Evolutionary conservation across 441 rosid genomes (phyloP).

Genomic region (Gossypium schwendimanii): DNA sequence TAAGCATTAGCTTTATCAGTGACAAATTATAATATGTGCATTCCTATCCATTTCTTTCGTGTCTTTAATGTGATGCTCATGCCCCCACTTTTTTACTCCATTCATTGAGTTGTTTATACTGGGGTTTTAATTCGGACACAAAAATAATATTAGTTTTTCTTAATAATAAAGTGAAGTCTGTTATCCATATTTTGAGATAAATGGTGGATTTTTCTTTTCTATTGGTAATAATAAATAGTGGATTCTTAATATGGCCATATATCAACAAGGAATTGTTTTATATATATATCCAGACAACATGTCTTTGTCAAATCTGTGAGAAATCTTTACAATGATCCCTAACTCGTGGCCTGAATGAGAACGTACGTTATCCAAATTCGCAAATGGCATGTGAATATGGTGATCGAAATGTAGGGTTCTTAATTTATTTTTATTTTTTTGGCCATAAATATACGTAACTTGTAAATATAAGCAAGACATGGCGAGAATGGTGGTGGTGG

Average conservation of each 20-base stretch:
- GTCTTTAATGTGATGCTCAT: conserved; percentile 1
- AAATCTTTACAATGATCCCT: background rate
- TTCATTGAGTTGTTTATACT: too few species aligned
- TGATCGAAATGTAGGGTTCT: background rate
- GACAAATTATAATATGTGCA: background rate
- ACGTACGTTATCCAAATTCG: conserved; percentile 2
- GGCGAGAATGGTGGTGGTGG: background rate
- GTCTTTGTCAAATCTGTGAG: conserved; percentile 8
- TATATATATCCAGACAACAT: background rate
- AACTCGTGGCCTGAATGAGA: background rate
- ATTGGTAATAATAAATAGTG: background rate
- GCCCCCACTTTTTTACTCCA: background rate
- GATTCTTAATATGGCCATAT: background rate
- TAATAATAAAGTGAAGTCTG: too few species aligned
- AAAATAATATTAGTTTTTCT: too few species aligned
- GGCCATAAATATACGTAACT: background rate
- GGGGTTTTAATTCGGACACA: too few species aligned
- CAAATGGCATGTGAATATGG: background rate
- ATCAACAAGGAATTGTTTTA: background rate
- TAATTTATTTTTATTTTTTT: background rate
- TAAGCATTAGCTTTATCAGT: background rate
- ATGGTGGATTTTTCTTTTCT: too few species aligned
- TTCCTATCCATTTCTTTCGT: background rate
- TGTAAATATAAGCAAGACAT: background rate
- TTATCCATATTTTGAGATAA: too few species aligned